Evolutionary conservation across 306 rosid genomes (phyloP), one percentile per base, ranked within the genome.

Genomic region (Elaeagnus macrophylla): DNA sequence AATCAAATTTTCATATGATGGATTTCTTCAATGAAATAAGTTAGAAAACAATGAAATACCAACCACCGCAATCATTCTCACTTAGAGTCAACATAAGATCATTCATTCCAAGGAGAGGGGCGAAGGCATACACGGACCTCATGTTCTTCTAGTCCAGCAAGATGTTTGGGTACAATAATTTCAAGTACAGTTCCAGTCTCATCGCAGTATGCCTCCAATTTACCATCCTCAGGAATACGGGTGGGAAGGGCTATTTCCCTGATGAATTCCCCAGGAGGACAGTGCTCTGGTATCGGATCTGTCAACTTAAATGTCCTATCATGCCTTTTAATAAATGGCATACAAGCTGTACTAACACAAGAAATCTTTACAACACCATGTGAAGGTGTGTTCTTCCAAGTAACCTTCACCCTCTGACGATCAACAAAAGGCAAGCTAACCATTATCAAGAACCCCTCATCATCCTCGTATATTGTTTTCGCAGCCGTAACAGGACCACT

Each of bases 221-320:
- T 72, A 13, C 73, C 78, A 19, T 72, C 78, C 8, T 72, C 78
- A 2, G 78, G 78, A 39, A 72, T 72, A 19, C 78, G 62, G 12
- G 78, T 57, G 5, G 73, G 66, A 1, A 73, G 57, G 11, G 78
- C 58, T 39, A 73, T 73, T 48, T 67, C 78, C 59, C 78, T 67
- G 32, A 67, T 59, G 42, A 72, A 72, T 50, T 72, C 78, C n/a
- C 73, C 73, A 2, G 73, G 69, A 14, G 78, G 78, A 14, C 78
- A 72, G 43, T 72, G 78, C 36, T 72, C 78, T 5, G 78, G 69
- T 9, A 57, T 67, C 39, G 73, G 73, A 39, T 73, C 78, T 1
- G 73, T 72, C 16, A 72, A 69, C 69, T 72, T 72, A 57, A 67
- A 72, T 10, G 78, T 72, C 20, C 78, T 51, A 37, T 67, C 78